phyloP scores from a whole-genome alignment of 148 eudicot species.

The Heliamphora exappendiculata region DNA sequence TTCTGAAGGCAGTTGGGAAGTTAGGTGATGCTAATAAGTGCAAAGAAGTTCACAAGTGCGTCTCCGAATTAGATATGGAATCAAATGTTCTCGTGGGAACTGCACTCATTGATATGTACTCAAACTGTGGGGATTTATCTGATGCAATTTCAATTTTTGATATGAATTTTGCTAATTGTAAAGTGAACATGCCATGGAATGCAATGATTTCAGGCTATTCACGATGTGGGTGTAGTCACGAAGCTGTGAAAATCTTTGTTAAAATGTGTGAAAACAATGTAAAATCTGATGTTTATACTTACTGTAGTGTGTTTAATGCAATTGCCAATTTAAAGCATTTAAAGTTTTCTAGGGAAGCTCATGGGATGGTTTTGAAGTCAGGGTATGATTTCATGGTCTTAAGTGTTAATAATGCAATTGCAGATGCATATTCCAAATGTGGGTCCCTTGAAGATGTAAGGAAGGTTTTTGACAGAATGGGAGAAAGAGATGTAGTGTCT shows the following conservation, averaged over 20 bases:
- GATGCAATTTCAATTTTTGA: constrained; percentile 20
- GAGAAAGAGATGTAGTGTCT: constrained; percentile 18
- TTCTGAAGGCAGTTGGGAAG: constrained; percentile 25
- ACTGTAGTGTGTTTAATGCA: constrained; percentile 21
- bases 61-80: constrained; percentile 17
- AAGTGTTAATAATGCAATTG: constrained; percentile 21
- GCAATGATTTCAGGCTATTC: constrained; percentile 27
- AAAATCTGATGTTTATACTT: constrained; percentile 23
- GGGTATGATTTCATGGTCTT: constrained; percentile 7
- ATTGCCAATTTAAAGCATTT: constrained; percentile 15
- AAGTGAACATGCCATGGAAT: constrained; percentile 22
- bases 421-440: constrained; percentile 32
- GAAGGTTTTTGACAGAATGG: constrained; percentile 19
- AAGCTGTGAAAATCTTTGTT: constrained; percentile 21
- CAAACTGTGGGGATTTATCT: constrained; percentile 15
- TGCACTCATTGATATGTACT: constrained; percentile 23
- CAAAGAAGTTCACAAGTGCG: constrained; percentile 20
- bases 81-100: constrained; percentile 16
- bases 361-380: constrained; percentile 22
- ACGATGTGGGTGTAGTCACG: constrained; percentile 5
- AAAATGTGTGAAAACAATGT: constrained; percentile 20
- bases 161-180: neutral
- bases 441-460: constrained; percentile 20
- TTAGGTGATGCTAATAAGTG: constrained; percentile 23
- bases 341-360: constrained; percentile 17